Evolutionary conservation across 73 alveolate species (phyloP).

Genomic region (Breviolum minutum): DNA sequence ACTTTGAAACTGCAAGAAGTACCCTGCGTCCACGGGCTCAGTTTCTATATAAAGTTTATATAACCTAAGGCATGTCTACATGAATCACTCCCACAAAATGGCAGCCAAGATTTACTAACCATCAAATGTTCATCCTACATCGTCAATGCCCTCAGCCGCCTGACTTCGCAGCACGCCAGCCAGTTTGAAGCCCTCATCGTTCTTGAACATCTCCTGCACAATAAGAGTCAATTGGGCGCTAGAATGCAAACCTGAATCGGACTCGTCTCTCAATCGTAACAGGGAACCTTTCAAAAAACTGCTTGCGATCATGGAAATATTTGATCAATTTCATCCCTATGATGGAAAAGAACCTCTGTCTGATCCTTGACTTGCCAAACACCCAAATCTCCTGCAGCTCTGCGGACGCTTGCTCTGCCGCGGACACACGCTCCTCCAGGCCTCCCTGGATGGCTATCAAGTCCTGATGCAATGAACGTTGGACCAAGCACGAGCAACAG

Average conservation of each 20-base stretch:
- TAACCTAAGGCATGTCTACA: too few species aligned
- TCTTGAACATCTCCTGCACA: background rate
- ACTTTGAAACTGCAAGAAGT: background rate
- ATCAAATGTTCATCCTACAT: background rate
- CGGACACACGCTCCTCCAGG: background rate
- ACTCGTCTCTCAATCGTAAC: too few species aligned
- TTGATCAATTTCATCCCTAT: too few species aligned
- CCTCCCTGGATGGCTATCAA: conserved; percentile 5
- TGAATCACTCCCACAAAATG: too few species aligned
- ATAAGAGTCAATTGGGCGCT: too few species aligned
- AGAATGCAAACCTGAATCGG: too few species aligned
- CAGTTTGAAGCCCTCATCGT: conserved; percentile 8
- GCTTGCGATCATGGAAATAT: too few species aligned
- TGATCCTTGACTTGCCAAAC: too few species aligned
- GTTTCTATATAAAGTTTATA: background rate
- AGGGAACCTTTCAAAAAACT: too few species aligned
- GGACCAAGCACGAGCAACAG: background rate
- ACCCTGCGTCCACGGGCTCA: background rate
- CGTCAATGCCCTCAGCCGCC: background rate
- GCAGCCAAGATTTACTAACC: too few species aligned
- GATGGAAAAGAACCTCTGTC: too few species aligned
- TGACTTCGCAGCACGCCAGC: background rate
- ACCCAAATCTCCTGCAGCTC: background rate
- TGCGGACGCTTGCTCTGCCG: background rate
- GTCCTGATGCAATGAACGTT: background rate